These are phyloP conservation scores for Cyclotella cryptica DNA, from an alignment of 108 stramenopile species.

Conservation along the genomic window DNA sequence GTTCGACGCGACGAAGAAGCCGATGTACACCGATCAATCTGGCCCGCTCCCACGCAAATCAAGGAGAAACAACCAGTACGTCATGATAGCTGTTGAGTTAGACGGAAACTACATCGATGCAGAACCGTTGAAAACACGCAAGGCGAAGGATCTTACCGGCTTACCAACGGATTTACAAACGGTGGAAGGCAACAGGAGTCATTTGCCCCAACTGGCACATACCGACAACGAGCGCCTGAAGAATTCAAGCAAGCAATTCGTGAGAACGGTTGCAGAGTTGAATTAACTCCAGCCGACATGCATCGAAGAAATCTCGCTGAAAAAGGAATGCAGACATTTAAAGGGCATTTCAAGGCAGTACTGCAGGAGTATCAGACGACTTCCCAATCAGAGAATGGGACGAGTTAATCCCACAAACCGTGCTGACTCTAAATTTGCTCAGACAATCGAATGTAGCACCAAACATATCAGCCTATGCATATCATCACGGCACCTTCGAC, in stretches of 20 bases:
- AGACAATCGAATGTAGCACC: constrained; percentile 34
- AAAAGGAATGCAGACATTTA: constrained; percentile 62
- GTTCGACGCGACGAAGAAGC: constrained; percentile 9
- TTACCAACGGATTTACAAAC: constrained; percentile 16
- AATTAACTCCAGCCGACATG: constrained; percentile 3
- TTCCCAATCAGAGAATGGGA: constrained; percentile 57
- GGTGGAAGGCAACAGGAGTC: constrained; percentile 20
- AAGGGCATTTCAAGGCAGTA: constrained; percentile 53
- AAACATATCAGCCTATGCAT: constrained; percentile 10
- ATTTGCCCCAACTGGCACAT: constrained; percentile 24
- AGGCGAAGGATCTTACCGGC: constrained; percentile 22
- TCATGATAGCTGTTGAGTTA: neutral
- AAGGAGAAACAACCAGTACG: neutral
- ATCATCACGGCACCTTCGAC: neutral
- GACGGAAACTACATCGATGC: constrained; percentile 23
- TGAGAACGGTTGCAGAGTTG: neutral
- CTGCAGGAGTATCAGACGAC: constrained; percentile 16
- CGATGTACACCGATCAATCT: constrained; percentile 20
- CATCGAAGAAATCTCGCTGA: constrained; percentile 53
- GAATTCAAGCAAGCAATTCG: constrained; percentile 2
- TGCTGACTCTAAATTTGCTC: constrained; percentile 47
- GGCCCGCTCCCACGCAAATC: neutral
- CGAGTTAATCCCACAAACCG: constrained; percentile 40
- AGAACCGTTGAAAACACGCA: constrained; percentile 15
- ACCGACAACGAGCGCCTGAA: neutral